A percentile compares a stretch with the other conserved stretches of the same genome.
phyloP scores from a whole-genome alignment of 2,329 filamentous ascomycete species.

The Pseudomassariella vexata region DNA sequence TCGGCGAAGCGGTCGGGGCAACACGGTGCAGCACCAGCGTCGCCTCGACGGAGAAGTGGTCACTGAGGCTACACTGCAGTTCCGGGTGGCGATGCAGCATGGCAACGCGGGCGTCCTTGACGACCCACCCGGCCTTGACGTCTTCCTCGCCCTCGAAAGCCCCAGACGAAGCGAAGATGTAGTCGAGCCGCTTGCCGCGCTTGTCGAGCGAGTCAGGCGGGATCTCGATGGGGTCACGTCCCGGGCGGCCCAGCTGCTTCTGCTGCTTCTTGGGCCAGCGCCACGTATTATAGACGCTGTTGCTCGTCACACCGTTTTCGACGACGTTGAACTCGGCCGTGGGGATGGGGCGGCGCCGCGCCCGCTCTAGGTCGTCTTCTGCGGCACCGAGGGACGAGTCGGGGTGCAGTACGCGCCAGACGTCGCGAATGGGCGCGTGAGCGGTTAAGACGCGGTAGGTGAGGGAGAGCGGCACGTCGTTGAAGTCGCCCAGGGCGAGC shows the following conservation, averaged over 20 bases:
- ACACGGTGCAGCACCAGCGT: conserved; percentile 52
- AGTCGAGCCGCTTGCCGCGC: conserved; percentile 83
- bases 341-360: conserved; percentile 62
- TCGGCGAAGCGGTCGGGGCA: conserved; percentile 2
- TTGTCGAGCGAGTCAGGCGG: conserved; percentile 63
- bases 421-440: conserved; percentile 72
- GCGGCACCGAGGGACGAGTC: conserved; percentile 75
- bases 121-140: conserved; percentile 51
- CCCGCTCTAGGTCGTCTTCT: conserved; percentile 59
- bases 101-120: conserved; percentile 66
- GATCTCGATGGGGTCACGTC: conserved; percentile 54
- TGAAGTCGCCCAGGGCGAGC: conserved; percentile 87
- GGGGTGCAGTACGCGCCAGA: conserved; percentile 80
- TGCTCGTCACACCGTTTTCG: conserved; percentile 82
- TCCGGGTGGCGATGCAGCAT: conserved; percentile 78
- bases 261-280: conserved; percentile 71
- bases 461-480: conserved; percentile 85
- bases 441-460: conserved; percentile 77
- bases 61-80: conserved; percentile 80
- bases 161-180: conserved; percentile 74
- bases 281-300: conserved; percentile 87
- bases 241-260: conserved; percentile 60
- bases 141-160: conserved; percentile 22
- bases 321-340: conserved; percentile 71
- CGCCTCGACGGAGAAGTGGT: conserved; percentile 88